Base-by-base conservation (phyloP, 306 rosid species). In the Sicyos edulis region DNA sequence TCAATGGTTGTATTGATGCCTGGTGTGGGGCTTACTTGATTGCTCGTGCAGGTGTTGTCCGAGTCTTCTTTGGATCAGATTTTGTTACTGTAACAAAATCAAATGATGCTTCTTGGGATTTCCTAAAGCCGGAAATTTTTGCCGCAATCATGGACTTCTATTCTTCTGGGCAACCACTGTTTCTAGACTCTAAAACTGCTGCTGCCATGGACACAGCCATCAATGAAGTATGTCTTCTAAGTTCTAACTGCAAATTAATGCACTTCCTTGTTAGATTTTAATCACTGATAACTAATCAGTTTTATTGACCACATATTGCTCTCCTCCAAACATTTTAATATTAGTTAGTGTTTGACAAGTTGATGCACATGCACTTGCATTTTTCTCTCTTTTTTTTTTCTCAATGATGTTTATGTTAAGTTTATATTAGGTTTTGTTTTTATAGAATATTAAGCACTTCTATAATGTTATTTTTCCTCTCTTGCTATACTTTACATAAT, bases 131-230 rank as follows among this genome's bases (percentile, higher is more conserved):
- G 44, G 95, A 93, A 77, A 82, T 93, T 66, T 93, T 88, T 72
- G 98, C 98, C 0, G 89, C 92, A 13, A 87, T 93, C 74, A 90
- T 93, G 98, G 98, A 93, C 54, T 93, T 90, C 81, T 90, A 87
- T 79, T 87, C 98, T 62, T 93, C 98, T 32, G 95, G 89, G 53
- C 85, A 93, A 77, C 86, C 97, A 11, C 87, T 88, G 71, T 93
- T 93, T 83, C 77, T 93, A 34, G 96, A 93, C 82, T 78, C 88
- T n/a, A 73, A 88, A 78, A 72, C 96, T 42, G 89, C 91, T 0
- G 91, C 95, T 5, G 85, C 97, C 32, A 88, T 56, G 92, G 98
- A 93, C 82, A 93, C 98, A 0, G 92, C 97, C 57, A 90, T 93
- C 81, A 80, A 80, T n/a, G 86, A 93, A 9, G 98, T 90, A 85